Evolutionary conservation across 768 basidiomycete species (phyloP).

Genomic region (Rhodotorula kratochvilovae): DNA sequence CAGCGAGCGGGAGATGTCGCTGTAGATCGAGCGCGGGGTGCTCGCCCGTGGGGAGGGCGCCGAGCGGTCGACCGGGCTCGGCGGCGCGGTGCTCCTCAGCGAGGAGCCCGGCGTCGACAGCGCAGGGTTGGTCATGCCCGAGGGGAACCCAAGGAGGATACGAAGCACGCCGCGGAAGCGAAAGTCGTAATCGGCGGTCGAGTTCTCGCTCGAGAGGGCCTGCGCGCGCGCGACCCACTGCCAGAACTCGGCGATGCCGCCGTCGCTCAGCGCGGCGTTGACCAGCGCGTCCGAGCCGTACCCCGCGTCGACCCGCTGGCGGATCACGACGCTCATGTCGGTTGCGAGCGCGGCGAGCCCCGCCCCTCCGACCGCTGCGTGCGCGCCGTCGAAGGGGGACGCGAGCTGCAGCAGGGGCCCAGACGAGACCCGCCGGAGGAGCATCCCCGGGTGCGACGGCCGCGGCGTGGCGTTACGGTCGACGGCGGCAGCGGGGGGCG

Average conservation of each 20-base stretch:
- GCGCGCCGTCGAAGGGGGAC: neutral
- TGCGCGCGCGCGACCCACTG: conserved; percentile 35
- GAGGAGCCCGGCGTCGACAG: neutral
- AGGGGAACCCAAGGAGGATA: conserved; percentile 38
- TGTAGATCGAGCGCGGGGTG: conserved; percentile 22
- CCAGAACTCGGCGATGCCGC: conserved; percentile 29
- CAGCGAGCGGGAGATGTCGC: conserved; percentile 26
- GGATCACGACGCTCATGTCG: conserved; percentile 28
- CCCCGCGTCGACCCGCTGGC: conserved; percentile 24
- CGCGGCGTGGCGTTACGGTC: conserved; percentile 29
- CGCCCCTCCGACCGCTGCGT: neutral
- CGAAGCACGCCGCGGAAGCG: conserved; percentile 39
- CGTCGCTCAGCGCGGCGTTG: conserved; percentile 25
- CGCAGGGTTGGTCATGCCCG: conserved; percentile 5
- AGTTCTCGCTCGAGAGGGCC: conserved; percentile 27
- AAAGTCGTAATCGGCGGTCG: conserved; percentile 39
- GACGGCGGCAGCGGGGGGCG: neutral
- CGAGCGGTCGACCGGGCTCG: neutral
- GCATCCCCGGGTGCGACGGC: neutral
- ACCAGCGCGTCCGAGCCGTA: conserved; percentile 27
- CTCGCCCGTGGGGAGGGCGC: neutral
- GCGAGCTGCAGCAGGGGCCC: neutral
- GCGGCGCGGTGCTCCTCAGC: neutral
- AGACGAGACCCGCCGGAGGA: conserved; percentile 13
- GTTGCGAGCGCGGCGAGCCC: conserved; percentile 9